phyloP scores from a whole-genome alignment of 2,329 filamentous ascomycete species.

The Aureobasidium namibiae region DNA sequence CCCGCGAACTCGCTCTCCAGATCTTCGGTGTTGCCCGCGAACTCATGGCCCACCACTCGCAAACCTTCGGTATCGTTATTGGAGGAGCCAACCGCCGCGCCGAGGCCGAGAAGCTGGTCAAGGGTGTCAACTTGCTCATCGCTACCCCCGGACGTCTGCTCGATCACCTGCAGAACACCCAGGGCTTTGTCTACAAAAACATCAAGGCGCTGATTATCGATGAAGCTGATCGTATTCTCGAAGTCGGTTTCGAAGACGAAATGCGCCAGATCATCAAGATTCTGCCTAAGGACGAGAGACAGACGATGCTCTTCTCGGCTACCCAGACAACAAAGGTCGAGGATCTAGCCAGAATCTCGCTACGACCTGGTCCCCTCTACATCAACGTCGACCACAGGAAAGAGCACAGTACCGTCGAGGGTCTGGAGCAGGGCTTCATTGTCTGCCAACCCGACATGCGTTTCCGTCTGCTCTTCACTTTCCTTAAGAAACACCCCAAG shows the following conservation, averaged over 20 bases:
- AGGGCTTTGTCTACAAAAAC: slow-evolving; percentile 85
- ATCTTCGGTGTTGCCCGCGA: slow-evolving; percentile 94
- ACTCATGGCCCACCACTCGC: slow-evolving; percentile 88
- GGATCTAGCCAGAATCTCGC: slow-evolving; percentile 87
- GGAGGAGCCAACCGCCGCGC: slow-evolving; percentile 85
- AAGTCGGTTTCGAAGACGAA: slow-evolving; percentile 97
- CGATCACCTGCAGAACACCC: slow-evolving; percentile 89
- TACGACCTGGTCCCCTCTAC: slow-evolving; percentile 83
- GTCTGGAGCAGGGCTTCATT: slow-evolving; percentile 92
- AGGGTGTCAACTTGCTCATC: slow-evolving; percentile 90
- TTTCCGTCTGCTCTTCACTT: slow-evolving; percentile 88
- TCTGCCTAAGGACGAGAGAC: slow-evolving; percentile 73
- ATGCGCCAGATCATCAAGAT: slow-evolving; percentile 97
- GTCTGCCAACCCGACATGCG: slow-evolving; percentile 89
- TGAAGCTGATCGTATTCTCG: slow-evolving; percentile 91
- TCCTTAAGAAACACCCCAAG: slow-evolving; percentile 83
- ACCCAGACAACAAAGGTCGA: slow-evolving; percentile 99
- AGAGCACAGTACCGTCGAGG: slow-evolving; percentile 85
- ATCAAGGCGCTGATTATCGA: slow-evolving; percentile 88
- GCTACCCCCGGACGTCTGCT: slow-evolving; percentile 87
- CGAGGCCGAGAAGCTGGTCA: slow-evolving; percentile 86
- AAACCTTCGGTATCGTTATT: slow-evolving; percentile 91
- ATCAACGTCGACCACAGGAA: slow-evolving; percentile 93
- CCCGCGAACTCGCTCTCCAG: slow-evolving; percentile 85
- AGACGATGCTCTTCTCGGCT: slow-evolving; percentile 97